phyloP scores from a whole-genome alignment of 345 rosid genomes.

The Orychophragmus violaceus region DNA sequence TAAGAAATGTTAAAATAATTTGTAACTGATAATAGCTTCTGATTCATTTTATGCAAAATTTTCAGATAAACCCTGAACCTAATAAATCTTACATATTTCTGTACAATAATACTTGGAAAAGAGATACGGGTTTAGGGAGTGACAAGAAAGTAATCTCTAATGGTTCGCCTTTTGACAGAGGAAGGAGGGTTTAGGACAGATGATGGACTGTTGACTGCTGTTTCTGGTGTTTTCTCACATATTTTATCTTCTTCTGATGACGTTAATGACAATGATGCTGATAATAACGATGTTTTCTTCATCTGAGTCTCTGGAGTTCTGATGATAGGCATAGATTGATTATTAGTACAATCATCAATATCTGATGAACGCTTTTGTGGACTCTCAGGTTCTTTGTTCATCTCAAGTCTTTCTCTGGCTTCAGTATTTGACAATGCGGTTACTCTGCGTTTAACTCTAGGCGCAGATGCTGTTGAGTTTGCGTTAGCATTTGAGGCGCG shows the following conservation, averaged over 20 bases:
- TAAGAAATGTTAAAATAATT: too few species aligned
- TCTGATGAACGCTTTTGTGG: slow-evolving; percentile 31
- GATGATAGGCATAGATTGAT: slow-evolving; percentile 21
- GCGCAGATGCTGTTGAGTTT: slow-evolving; percentile 3
- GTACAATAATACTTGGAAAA: neutral
- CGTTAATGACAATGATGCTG: neutral
- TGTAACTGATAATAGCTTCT: neutral
- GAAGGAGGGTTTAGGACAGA: slow-evolving; percentile 86
- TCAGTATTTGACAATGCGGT: slow-evolving; percentile 47
- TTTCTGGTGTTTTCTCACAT: slow-evolving; percentile 56
- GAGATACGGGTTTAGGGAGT: slow-evolving; percentile 20
- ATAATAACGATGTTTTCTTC: slow-evolving; percentile 20
- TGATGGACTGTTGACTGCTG: slow-evolving; percentile 53
- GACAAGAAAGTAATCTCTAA: slow-evolving; percentile 74
- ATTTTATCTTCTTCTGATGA: slow-evolving; percentile 28
- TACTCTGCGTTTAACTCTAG: slow-evolving; percentile 64
- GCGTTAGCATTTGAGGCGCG: slow-evolving; percentile 38
- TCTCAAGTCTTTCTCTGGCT: slow-evolving; percentile 37
- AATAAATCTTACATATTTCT: neutral
- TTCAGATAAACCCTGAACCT: neutral
- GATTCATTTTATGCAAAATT: slow-evolving; percentile 3
- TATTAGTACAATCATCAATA: neutral
- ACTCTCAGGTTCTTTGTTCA: slow-evolving; percentile 28
- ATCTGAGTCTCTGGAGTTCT: slow-evolving; percentile 55
- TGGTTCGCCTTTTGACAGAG: slow-evolving; percentile 75